Evolutionary conservation across 371 early-diverging fungal species (phyloP), one percentile per base, ranked within the genome.

Genomic region (Mortierella sp.): DNA sequence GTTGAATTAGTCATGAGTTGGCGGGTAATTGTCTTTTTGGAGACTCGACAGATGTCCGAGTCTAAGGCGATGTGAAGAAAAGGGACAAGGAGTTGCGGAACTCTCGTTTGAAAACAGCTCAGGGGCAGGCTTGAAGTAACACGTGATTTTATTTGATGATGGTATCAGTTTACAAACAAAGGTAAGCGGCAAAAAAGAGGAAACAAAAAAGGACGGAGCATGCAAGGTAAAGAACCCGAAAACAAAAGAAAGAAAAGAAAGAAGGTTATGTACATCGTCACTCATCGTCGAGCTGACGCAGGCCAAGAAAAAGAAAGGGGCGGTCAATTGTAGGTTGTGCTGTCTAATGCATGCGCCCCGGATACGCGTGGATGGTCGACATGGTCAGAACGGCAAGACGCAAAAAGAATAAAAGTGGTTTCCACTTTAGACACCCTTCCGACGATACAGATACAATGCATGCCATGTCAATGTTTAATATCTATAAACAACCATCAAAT

Each of bases 351-450:
- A 75, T 76, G 55, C 51, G 34, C n/a, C 84, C 88, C 92, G 80
- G 92, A 93, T 55, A 91, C 91, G 79, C 92, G 31, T 28, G 5
- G 34, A 61, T 34, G 5, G 34, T 61, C 24, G 31, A 19, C 13
- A 16, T 14, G 5, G 31, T 4, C 16, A 16, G 28, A 16, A 2
- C 24, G 53, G 53, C 53, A 37, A 21, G 16, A 34, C 21, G 48
- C 48, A 46, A 37, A 21, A 64, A 31, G 5, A 34, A n/a, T n/a
- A 34, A 34, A 21, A 64, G 21, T 1, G 64, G 24, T 8, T 31
- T 16, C 2, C 11, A 16, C 37, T 3, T 37, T 37, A 31, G 21
- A 16, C 19, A 37, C 31, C 31, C 37, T 31, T 21, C 31, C 21
- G 37, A 64, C 64, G 24, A 64, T 64, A 21, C 21, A 21, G 10